Percentiles rank a stretch among this genome's conserved stretches.
phyloP scores from a whole-genome alignment of 169 alveolate genomes.

The Cyclospora cayetanensis region DNA sequence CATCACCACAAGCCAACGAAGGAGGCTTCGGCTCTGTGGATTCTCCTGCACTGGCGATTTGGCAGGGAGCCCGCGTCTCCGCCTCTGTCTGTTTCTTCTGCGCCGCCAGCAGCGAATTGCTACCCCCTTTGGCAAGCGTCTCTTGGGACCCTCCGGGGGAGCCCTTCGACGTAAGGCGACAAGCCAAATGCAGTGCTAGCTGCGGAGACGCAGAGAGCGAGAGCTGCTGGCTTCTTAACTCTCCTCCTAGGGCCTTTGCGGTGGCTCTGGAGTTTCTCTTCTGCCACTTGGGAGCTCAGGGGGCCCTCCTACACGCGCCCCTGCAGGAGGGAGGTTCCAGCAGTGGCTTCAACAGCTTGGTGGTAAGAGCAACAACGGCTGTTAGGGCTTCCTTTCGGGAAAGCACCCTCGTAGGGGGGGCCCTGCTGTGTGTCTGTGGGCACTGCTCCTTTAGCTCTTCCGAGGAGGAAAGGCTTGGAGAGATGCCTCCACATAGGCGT shows the following conservation, averaged over 20 bases:
- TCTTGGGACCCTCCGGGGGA: background rate
- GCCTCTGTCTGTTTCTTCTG: slow-evolving; percentile 22
- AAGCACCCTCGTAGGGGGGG: background rate
- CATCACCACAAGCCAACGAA: background rate
- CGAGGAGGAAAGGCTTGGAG: no score
- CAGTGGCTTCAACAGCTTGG: background rate
- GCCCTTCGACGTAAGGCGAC: background rate
- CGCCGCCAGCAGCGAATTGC: slow-evolving; percentile 4
- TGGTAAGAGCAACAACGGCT: background rate
- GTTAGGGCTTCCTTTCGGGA: background rate
- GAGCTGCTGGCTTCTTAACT: background rate
- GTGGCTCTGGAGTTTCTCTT: slow-evolving; percentile 14
- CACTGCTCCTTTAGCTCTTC: background rate
- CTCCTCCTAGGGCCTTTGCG: background rate
- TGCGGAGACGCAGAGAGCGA: background rate
- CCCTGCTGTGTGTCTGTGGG: background rate
- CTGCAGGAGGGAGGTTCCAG: background rate
- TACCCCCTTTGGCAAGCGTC: background rate
- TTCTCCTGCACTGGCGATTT: slow-evolving; percentile 5
- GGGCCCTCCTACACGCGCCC: background rate
- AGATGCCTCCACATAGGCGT: background rate
- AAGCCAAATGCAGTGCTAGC: background rate
- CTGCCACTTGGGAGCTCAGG: slow-evolving; percentile 31
- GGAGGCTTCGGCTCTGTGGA: background rate
- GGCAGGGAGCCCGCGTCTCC: background rate